These are phyloP conservation scores for Pistacia atlantica DNA, from an alignment of 345 rosid species.

Conservation along the genomic window DNA sequence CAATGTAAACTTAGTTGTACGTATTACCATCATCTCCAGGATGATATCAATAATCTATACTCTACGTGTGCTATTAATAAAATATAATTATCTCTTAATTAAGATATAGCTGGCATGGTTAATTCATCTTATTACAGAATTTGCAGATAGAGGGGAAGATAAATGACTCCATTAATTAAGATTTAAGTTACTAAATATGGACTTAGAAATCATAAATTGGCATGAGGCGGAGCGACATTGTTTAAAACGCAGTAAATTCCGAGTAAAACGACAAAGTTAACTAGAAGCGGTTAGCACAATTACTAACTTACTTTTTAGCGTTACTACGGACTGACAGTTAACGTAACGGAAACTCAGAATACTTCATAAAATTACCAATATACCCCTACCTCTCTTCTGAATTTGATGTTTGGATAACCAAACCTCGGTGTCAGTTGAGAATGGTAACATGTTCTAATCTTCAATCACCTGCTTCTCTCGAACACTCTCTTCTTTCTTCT, in stretches of 20 bases:
- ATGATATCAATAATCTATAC: background rate
- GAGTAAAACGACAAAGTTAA: background rate
- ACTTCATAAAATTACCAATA: background rate
- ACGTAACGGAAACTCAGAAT: background rate
- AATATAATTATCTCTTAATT: no score
- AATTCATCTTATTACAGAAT: no score
- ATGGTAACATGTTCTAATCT: conserved; percentile 19
- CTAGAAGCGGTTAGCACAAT: background rate
- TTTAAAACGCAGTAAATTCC: no score
- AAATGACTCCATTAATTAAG: no score
- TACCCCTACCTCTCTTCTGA: background rate
- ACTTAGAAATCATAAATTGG: no score
- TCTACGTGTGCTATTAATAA: background rate
- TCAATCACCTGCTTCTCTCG: background rate
- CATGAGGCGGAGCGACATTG: no score
- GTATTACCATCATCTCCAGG: no score
- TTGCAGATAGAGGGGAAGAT: no score
- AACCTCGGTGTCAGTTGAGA: conserved; percentile 13
- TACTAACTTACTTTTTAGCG: background rate
- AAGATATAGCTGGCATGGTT: no score
- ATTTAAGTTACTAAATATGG: no score
- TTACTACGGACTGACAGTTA: background rate
- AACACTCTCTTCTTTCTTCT: background rate
- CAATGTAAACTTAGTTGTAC: no score
- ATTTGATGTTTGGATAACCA: background rate